Evolutionary conservation across 345 rosid genomes (phyloP), one percentile per base, ranked within the genome.

Genomic region (Eucalyptus globulus): DNA sequence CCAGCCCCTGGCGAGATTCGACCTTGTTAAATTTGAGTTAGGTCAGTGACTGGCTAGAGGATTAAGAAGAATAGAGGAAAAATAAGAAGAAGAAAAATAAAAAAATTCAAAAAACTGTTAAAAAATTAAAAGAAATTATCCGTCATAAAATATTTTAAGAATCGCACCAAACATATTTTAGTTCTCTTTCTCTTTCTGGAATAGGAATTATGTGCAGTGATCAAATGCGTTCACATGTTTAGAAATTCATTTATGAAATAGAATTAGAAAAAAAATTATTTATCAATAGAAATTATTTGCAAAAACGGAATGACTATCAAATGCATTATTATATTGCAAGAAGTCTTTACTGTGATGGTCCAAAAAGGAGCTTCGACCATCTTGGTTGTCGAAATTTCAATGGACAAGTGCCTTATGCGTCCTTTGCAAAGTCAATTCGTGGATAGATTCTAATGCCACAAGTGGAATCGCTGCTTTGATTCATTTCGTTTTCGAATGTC

Each of bases 201-300:
- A 53, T 19, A 53, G 2, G 7, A 17, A 53, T 51, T 51, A 2
- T 53, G 10, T 2, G 3, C 1, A 1, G 9, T 53, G 24, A 17
- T 53, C 0, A 51, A 2, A 53, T 53, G 4, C 1, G 0, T 53
- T 17, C 56, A 8, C 8, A 8, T 54, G 60, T 21, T 54, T 21
- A 54, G 26, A 8, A 54, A 22, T 1, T 56, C 5, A 22, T 22
- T 22, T 4, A 9, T 22, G 27, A 56, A 56, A 54, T 54, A 22
- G 2, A 22, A 51, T 50, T 37, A 37, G 4, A 37, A 37, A 5
- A 5, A 53, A 19, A 8, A 56, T 1, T 1, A 56, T 8, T 56
- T 9, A 22, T 9, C 27, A 56, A 56, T 56, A 56, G 9, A 56
- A 56, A 22, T 3, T 53, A 53, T 53, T 53, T 53, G 7, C 7